A percentile compares a stretch with the other conserved stretches of the same genome.
Conservation (phyloP, 2,329 filamentous ascomycete species). For the Fusarium pseudocircinatum region DNA sequence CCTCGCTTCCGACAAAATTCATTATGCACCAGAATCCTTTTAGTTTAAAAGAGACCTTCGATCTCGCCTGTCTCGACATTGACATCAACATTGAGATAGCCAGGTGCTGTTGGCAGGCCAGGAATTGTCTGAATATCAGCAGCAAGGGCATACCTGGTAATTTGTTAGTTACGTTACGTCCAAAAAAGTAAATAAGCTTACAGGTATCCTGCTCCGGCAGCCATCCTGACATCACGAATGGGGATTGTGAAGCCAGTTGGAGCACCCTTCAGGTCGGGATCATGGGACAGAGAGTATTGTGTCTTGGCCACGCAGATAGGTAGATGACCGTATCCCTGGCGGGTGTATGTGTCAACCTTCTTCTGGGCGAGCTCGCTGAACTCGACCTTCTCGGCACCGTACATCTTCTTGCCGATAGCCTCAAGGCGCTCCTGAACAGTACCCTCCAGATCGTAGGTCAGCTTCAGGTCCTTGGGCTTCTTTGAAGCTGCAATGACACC, state of each 20-base stretch:
- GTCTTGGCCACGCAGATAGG: conserved; percentile 99
- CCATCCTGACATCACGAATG: conserved; percentile 92
- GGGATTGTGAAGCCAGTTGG: conserved; percentile 94
- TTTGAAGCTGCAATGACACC: conserved; percentile 84
- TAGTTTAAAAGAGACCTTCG: conserved; percentile 82
- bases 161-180: conserved; percentile 48
- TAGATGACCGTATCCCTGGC: conserved; percentile 90
- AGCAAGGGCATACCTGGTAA: conserved; percentile 81
- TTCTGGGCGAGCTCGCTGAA: conserved; percentile 94
- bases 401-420: conserved; percentile 90
- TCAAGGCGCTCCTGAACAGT: conserved; percentile 90
- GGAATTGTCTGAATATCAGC: conserved; percentile 99
- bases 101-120: conserved; percentile 91
- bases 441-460: conserved; percentile 84
- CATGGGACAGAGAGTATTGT: conserved; percentile 95
- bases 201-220: conserved; percentile 92
- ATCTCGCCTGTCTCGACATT: conserved; percentile 86
- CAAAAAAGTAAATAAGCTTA: conserved; percentile 57
- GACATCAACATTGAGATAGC: conserved; percentile 93
- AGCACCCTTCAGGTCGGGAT: conserved; percentile 92
- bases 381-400: conserved; percentile 88
- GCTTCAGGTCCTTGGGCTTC: conserved; percentile 86
- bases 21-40: not conserved
- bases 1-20: conserved; percentile 1
- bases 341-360: conserved; percentile 95